These are phyloP conservation scores for Ganoderma resinaceum DNA, from an alignment of 1,284 basidiomycete genomes.

Conservation along the genomic window DNA sequence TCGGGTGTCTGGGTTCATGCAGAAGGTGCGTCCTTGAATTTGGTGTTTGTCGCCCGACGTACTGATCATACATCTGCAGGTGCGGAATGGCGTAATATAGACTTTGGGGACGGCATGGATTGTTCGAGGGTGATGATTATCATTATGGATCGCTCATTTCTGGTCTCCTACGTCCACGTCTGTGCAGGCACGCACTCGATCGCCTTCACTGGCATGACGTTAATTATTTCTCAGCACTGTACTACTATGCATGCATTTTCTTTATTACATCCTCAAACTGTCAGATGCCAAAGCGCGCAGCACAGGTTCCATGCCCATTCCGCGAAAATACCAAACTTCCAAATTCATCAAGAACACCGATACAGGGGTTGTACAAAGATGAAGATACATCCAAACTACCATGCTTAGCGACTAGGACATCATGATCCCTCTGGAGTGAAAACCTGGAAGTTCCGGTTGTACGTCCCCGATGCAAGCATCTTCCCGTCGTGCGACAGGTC, in stretches of 20 bases:
- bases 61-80: constrained; percentile 45
- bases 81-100: constrained; percentile 74
- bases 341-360: not conserved
- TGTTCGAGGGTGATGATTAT: constrained; percentile 16
- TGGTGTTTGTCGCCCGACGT: not conserved
- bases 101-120: not conserved
- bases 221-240: constrained; percentile 27
- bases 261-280: not conserved
- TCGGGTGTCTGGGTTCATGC: constrained; percentile 90
- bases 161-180: not conserved
- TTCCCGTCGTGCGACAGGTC: constrained; percentile 87
- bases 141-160: constrained; percentile 4
- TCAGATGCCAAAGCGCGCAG: not conserved
- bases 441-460: constrained; percentile 93
- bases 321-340: not conserved
- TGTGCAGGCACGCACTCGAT: constrained; percentile 7
- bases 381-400: not conserved
- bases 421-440: constrained; percentile 72
- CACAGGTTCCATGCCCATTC: not conserved
- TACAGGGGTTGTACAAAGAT: not conserved
- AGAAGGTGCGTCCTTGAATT: constrained; percentile 58
- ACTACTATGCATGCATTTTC: constrained; percentile 25
- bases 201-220: constrained; percentile 16
- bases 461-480: constrained; percentile 89
- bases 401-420: not conserved